These are phyloP conservation scores for Firmiana major DNA, from an alignment of 345 rosid genomes.

Conservation along the genomic window DNA sequence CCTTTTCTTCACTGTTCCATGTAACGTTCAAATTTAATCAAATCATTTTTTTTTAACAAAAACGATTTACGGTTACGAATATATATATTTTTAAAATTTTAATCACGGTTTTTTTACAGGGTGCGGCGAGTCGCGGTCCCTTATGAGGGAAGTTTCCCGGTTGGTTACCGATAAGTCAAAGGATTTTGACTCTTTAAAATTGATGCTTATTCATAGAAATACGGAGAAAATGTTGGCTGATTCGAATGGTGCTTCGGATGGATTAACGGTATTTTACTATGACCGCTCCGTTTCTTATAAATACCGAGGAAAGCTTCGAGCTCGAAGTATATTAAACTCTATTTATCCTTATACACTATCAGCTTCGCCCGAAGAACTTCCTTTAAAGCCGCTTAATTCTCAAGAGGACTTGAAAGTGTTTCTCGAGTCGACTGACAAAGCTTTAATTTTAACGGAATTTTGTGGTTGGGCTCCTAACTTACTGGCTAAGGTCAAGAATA, in stretches of 20 bases:
- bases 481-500: conserved; percentile 34
- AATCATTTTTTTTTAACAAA: neutral
- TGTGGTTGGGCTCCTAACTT: conserved; percentile 79
- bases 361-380: conserved; percentile 47
- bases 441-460: conserved; percentile 62
- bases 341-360: conserved; percentile 46
- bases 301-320: conserved; percentile 65
- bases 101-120: conserved; percentile 34
- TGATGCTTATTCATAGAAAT: conserved; percentile 56
- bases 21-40: conserved; percentile 28
- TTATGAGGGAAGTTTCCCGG: conserved; percentile 54
- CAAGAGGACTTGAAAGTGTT: conserved; percentile 50
- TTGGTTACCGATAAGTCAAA: conserved; percentile 29
- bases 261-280: conserved; percentile 48
- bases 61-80: neutral
- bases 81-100: neutral
- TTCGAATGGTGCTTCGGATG: conserved; percentile 60
- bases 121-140: conserved; percentile 86
- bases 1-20: conserved; percentile 71
- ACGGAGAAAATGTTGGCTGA: conserved; percentile 60
- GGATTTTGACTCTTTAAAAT: conserved; percentile 47
- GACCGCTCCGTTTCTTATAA: conserved; percentile 61
- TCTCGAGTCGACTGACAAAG: conserved; percentile 73
- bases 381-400: conserved; percentile 42
- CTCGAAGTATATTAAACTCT: conserved; percentile 51